These are phyloP conservation scores for Aspergillus campestris DNA, from an alignment of 495 filamentous ascomycete genomes.

Conservation along the genomic window DNA sequence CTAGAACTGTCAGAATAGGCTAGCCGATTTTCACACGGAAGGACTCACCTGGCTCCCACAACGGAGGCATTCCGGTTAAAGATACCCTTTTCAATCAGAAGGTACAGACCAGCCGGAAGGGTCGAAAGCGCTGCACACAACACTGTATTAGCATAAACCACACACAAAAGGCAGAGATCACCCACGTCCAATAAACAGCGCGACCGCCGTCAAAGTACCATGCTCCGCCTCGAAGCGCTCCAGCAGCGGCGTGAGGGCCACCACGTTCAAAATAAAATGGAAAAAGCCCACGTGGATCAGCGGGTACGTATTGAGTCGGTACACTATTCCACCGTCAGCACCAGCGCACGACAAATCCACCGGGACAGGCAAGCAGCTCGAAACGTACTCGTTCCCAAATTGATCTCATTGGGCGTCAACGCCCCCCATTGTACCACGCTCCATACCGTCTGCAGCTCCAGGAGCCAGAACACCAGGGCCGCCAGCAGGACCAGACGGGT, in stretches of 20 bases:
- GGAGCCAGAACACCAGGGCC: conserved; percentile 59
- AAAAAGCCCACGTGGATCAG: conserved; percentile 75
- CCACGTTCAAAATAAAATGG: conserved; percentile 68
- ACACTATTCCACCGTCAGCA: conserved; percentile 49
- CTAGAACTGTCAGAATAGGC: conserved; percentile 33
- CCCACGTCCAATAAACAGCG: conserved; percentile 85
- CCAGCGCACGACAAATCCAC: neutral
- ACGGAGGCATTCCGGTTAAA: conserved; percentile 57
- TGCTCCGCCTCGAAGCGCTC: conserved; percentile 92
- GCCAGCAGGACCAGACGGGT: conserved; percentile 66
- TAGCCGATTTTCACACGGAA: neutral
- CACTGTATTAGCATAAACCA: conserved; percentile 8
- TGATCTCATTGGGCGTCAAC: conserved; percentile 67
- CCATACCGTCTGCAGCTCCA: conserved; percentile 57
- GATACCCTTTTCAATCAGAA: conserved; percentile 60
- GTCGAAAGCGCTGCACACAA: conserved; percentile 63
- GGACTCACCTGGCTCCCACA: conserved; percentile 71
- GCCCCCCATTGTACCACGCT: conserved; percentile 66
- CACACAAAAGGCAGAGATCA: conserved; percentile 11
- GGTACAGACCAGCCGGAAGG: conserved; percentile 64
- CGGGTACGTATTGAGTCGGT: conserved; percentile 88
- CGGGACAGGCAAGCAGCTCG: neutral
- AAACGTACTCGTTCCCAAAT: conserved; percentile 63
- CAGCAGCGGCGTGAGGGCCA: conserved; percentile 74
- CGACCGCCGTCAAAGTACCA: conserved; percentile 76